phyloP scores from a whole-genome alignment of 192 early-diverging fungal genomes.

The Coemansia guatemalensis region DNA sequence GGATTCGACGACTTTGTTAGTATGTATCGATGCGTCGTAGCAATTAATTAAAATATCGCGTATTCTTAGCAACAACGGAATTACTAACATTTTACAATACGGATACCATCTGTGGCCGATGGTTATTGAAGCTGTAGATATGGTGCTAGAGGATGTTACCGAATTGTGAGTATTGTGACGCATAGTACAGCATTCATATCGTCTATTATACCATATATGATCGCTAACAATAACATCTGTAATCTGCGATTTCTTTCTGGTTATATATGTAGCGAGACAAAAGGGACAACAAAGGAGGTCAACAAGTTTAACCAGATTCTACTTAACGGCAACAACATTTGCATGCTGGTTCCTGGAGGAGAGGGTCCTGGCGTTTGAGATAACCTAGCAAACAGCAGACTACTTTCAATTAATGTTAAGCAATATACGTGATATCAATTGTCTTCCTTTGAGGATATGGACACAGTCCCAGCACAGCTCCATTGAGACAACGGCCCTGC shows the following conservation, averaged over 20 bases:
- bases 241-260: slow-evolving; percentile 5
- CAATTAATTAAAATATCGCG: too few species aligned
- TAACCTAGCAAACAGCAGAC: not conserved
- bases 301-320: slow-evolving; percentile 87
- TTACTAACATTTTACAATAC: not conserved
- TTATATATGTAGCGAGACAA: slow-evolving; percentile 61
- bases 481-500: slow-evolving; percentile 29
- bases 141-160: slow-evolving; percentile 97
- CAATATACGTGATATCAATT: not conserved
- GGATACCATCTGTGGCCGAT: not conserved
- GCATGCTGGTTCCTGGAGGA: slow-evolving; percentile 73
- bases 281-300: slow-evolving; percentile 66
- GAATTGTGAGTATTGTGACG: slow-evolving; percentile 59
- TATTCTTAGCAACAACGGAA: not conserved
- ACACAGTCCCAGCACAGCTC: slow-evolving; percentile 30
- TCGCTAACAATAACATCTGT: too few species aligned
- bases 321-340: slow-evolving; percentile 97
- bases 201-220: slow-evolving; percentile 8
- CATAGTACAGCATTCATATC: slow-evolving; percentile 19
- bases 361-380: slow-evolving; percentile 9
- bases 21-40: slow-evolving; percentile 47
- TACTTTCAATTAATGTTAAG: not conserved
- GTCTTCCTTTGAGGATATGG: not conserved
- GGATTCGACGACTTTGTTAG: slow-evolving; percentile 99
- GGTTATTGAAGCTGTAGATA: slow-evolving; percentile 51